Evolutionary conservation across 2,329 filamentous ascomycete genomes (phyloP).

Genomic region (Chrysosporium queenslandicum): DNA sequence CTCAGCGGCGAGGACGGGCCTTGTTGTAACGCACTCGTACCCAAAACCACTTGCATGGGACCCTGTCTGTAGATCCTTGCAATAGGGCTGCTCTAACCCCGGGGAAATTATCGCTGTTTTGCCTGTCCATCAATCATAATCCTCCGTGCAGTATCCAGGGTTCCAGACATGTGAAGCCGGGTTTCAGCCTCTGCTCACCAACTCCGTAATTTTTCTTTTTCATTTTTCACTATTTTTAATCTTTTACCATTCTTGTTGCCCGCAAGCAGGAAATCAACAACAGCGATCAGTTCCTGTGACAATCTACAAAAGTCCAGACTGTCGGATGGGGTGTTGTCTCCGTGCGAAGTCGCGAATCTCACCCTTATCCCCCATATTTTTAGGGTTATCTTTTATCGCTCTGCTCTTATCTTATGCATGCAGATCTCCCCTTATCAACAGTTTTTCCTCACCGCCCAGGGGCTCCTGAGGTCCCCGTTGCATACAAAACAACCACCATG

Average conservation of each 20-base stretch:
- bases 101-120: conserved; percentile 1
- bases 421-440: background rate
- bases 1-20: background rate
- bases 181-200: conserved; percentile 4
- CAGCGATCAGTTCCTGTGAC: too few species aligned
- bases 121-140: background rate
- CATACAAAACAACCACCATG: background rate
- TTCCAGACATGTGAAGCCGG: background rate
- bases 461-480: background rate
- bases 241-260: too few species aligned
- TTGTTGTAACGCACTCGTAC: background rate
- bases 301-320: too few species aligned
- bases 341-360: background rate
- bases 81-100: conserved; percentile 3
- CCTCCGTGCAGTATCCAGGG: background rate
- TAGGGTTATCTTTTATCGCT: background rate
- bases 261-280: too few species aligned
- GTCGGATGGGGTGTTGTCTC: background rate
- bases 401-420: background rate
- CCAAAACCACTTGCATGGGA: background rate
- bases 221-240: too few species aligned
- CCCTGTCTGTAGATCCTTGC: background rate
- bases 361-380: background rate
- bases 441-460: background rate
- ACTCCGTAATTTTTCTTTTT: too few species aligned